These are phyloP conservation scores for Agroathelia rolfsii DNA, from an alignment of 1,284 basidiomycete species.

Conservation along the genomic window DNA sequence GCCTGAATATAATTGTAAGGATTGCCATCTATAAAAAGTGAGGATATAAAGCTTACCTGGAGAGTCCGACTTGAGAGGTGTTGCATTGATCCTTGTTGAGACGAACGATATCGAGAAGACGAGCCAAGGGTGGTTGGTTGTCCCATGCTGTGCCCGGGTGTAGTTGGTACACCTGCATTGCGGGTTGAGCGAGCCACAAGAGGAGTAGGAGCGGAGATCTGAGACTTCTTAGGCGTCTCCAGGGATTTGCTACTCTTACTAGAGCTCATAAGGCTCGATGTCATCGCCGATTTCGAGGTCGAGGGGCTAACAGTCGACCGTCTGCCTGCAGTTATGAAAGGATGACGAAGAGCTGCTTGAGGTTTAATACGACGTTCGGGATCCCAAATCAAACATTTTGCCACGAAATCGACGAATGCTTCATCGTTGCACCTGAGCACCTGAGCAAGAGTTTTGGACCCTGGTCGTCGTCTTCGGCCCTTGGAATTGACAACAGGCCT, in stretches of 20 bases:
- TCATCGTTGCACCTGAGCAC: constrained; percentile 88
- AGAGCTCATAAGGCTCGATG: constrained; percentile 41
- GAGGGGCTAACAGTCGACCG: constrained; percentile 35
- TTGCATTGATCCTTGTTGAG: constrained; percentile 29
- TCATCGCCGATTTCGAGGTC: constrained; percentile 38
- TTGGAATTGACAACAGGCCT: constrained; percentile 95
- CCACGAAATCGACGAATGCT: constrained; percentile 84
- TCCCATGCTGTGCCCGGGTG: constrained; percentile 39
- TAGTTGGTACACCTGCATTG: constrained; percentile 41
- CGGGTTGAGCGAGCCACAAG: constrained; percentile 64
- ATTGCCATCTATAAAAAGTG: no score
- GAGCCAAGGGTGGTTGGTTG: constrained; percentile 25
- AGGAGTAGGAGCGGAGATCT: constrained; percentile 78
- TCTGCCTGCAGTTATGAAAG: constrained; percentile 69
- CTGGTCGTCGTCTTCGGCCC: constrained; percentile 85
- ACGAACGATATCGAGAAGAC: constrained; percentile 28
- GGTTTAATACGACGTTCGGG: constrained; percentile 94
- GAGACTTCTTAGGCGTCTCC: constrained; percentile 78
- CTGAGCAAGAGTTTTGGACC: constrained; percentile 81
- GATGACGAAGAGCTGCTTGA: constrained; percentile 85
- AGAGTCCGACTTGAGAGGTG: constrained; percentile 35
- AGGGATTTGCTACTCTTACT: constrained; percentile 44
- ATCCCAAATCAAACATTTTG: constrained; percentile 96
- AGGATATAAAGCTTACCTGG: no score
- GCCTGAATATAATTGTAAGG: no score